phyloP scores from a whole-genome alignment of 2,329 filamentous ascomycete genomes.

The Phoma sp. region DNA sequence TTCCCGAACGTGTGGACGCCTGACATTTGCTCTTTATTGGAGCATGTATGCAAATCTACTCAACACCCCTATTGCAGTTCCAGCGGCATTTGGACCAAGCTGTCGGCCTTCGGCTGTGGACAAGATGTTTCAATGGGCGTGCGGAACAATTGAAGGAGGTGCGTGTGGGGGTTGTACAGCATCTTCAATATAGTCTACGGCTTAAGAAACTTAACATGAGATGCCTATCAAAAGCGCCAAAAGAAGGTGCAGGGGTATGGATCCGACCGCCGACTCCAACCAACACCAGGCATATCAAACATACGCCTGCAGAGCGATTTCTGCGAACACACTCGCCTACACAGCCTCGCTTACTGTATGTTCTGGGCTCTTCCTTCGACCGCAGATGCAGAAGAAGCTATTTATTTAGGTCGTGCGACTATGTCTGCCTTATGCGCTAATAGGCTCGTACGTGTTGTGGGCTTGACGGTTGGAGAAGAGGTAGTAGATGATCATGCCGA shows the following conservation, averaged over 20 bases:
- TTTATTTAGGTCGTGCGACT: not conserved
- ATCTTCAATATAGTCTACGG: not conserved
- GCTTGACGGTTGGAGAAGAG: conserved; percentile 67
- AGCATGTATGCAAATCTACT: not conserved
- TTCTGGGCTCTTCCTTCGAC: not conserved
- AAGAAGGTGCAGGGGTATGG: not conserved
- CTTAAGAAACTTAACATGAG: not conserved
- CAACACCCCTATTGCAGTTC: no score
- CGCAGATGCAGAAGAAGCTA: not conserved
- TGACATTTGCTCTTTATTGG: not conserved
- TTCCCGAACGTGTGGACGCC: not conserved
- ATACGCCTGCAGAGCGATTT: not conserved
- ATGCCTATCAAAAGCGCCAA: not conserved
- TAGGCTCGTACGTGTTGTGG: conserved; percentile 64
- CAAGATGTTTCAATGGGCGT: not conserved
- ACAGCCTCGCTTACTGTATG: not conserved
- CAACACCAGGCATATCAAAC: not conserved
- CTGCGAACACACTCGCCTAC: no score
- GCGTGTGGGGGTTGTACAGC: not conserved
- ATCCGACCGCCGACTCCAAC: not conserved
- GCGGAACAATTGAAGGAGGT: not conserved
- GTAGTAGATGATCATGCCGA: conserved; percentile 68
- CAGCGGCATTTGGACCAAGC: not conserved
- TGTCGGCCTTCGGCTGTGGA: not conserved
- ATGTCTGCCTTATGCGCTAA: conserved; percentile 36